Evolutionary conservation across 2,329 filamentous ascomycete species (phyloP).

Genomic region (Lanzia echinophila): DNA sequence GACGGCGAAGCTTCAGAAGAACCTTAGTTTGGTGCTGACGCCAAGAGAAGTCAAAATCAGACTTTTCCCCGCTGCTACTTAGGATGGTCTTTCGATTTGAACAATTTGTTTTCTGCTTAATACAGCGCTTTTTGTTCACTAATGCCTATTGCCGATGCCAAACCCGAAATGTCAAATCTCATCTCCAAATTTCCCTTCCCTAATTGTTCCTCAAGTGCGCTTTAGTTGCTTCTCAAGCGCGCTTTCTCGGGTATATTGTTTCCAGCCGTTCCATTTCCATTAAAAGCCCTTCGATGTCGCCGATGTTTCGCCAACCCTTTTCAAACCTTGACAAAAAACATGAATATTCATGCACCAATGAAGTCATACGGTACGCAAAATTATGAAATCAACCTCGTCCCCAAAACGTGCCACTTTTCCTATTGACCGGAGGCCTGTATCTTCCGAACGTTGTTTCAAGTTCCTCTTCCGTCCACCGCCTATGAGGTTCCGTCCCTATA

Average conservation of each 20-base stretch:
- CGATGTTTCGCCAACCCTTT: not conserved
- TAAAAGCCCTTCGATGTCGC: too few relatives aligned
- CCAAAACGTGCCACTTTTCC: conserved; percentile 4
- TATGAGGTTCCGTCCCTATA: conserved; percentile 25
- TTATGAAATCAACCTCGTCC: conserved; percentile 3
- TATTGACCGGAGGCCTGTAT: conserved; percentile 19
- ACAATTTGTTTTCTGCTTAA: too few relatives aligned
- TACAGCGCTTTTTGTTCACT: too few relatives aligned
- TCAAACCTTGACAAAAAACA: too few relatives aligned
- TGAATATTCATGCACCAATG: too few relatives aligned
- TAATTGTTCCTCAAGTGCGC: too few relatives aligned
- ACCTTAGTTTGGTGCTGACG: conserved; percentile 14
- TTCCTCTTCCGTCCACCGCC: conserved; percentile 28
- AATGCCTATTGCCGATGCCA: not conserved
- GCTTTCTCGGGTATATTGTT: not conserved
- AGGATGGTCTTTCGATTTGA: not conserved
- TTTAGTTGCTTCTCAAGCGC: too few relatives aligned
- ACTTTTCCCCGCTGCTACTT: conserved; percentile 12
- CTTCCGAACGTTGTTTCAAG: conserved; percentile 23
- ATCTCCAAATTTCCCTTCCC: too few relatives aligned
- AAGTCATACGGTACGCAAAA: too few relatives aligned
- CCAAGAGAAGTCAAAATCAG: conserved; percentile 21
- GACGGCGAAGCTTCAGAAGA: conserved; percentile 14
- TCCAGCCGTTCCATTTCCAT: too few relatives aligned
- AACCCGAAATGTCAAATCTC: not conserved